Base-by-base conservation (phyloP, 352 stramenopile species). In the Globisporangium acanthophoron region DNA sequence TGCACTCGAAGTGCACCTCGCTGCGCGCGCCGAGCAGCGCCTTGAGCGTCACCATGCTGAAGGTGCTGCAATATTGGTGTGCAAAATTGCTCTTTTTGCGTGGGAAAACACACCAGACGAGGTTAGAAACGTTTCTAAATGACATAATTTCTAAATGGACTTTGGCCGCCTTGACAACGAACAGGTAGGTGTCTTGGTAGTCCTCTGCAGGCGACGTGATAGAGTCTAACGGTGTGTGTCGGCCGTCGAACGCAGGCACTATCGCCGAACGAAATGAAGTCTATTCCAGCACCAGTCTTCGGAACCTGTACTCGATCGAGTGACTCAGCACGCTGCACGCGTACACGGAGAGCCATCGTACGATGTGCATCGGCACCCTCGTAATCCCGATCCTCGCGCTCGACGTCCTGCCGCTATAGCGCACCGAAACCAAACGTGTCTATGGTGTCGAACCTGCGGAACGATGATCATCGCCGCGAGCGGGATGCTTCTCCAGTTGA, bases 1-100 rank as follows among this genome's bases (percentile, higher is more conserved):
- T 88, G 67, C 83, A 92, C 65, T 85, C 80, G 63, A 73, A 87
- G 58, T 74, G 62, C 54, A 71, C 69, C 58, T 85, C 78, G 1
- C 57, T 59, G n/a, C 54, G 59, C 44, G 66, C 59, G 39, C 80
- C 78, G 18, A 90, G 62, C 60, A 90, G 61, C 54, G 75, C 58
- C 52, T 65, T 66, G 48, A 87, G 53, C 61, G 73, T 80, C 24
- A 85, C 80, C 80, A 90, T 90, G 13, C 1, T 43, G 39, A 15
- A 0, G 39, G 5, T 39, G 33, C 33, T 37, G 33, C 33, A 37
- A 6, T 11, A 12, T 37, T 37, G 33, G 33, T 5, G 33, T 39
- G 33, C 33, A 12, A 39, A 27, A 27, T 27, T 27, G 24, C 24
- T 27, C 24, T 27, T 27, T 27, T 27, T 27, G 24, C 1, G 24